A percentile compares a stretch with the other conserved stretches of the same genome.
phyloP scores from a whole-genome alignment of 768 basidiomycete species.

The Tylopilus intermedius region DNA sequence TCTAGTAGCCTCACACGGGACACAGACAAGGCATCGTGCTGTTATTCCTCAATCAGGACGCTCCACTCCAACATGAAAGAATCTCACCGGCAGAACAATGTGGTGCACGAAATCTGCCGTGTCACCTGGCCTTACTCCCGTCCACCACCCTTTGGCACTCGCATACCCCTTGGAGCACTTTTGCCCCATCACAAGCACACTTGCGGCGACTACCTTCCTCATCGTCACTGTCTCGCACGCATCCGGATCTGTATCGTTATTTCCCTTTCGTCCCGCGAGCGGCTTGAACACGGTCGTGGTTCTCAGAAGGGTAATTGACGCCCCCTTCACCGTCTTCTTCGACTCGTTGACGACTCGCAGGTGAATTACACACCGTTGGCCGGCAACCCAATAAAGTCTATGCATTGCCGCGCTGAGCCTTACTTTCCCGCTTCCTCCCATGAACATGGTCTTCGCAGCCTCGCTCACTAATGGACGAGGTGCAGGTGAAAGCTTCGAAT shows the following conservation, averaged over 20 bases:
- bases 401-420: constrained; percentile 62
- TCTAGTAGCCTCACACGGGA: constrained; percentile 67
- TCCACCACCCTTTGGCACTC: constrained; percentile 88
- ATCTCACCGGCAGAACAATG: constrained; percentile 69
- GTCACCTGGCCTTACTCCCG: constrained; percentile 65
- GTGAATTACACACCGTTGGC: constrained; percentile 68
- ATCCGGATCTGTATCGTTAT: constrained; percentile 42
- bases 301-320: constrained; percentile 60
- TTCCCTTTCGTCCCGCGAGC: constrained; percentile 27
- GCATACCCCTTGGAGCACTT: constrained; percentile 61
- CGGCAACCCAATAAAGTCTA: constrained; percentile 75
- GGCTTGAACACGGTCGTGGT: constrained; percentile 65
- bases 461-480: constrained; percentile 55
- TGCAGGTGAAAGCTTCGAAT: constrained; percentile 54
- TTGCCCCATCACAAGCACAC: constrained; percentile 61
- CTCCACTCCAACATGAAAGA: neutral
- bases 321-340: constrained; percentile 58
- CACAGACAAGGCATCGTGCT: constrained; percentile 71
- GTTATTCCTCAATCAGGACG: constrained; percentile 6
- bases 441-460: constrained; percentile 50
- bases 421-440: constrained; percentile 62
- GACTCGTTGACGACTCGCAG: constrained; percentile 64
- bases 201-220: constrained; percentile 61
- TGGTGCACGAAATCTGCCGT: constrained; percentile 61
- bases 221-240: constrained; percentile 60